Evolutionary conservation across 2,329 filamentous ascomycete species (phyloP).

Genomic region (Pseudogymnoascus sp.): DNA sequence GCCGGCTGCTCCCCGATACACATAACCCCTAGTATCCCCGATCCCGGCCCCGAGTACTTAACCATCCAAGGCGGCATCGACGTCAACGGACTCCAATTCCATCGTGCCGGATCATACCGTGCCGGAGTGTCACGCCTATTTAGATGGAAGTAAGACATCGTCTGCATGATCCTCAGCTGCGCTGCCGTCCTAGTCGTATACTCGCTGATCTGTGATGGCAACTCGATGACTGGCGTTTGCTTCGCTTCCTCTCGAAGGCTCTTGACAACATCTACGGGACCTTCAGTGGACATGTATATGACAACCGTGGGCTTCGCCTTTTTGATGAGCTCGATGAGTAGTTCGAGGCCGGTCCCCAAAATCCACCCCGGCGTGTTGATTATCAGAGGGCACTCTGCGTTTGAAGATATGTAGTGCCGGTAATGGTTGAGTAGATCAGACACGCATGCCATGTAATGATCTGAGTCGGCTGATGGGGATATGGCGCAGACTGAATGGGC

Average conservation of each 20-base stretch:
- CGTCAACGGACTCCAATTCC: constrained; percentile 53
- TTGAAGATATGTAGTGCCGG: constrained; percentile 31
- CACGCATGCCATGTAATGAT: constrained; percentile 57
- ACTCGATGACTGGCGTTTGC: constrained; percentile 35
- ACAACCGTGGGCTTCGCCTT: constrained; percentile 50
- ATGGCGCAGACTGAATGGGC: constrained; percentile 59
- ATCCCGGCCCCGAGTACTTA: constrained; percentile 41
- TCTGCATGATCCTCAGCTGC: constrained; percentile 65
- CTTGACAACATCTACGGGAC: constrained; percentile 48
- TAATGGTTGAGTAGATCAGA: constrained; percentile 55
- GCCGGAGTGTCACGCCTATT: constrained; percentile 16
- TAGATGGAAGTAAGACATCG: constrained; percentile 70
- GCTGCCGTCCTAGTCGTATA: constrained; percentile 50
- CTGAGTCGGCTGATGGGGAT: constrained; percentile 56
- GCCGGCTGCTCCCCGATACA: constrained; percentile 58
- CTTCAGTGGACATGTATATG: constrained; percentile 60
- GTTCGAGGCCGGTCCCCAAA: constrained; percentile 58
- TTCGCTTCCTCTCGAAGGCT: constrained; percentile 36
- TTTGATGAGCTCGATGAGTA: constrained; percentile 50
- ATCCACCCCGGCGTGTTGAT: constrained; percentile 72
- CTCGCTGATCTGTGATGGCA: constrained; percentile 53
- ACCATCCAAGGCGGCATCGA: constrained; percentile 52
- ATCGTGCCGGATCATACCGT: no score
- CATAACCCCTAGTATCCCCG: constrained; percentile 56
- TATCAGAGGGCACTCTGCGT: constrained; percentile 47